Percentiles rank a stretch among this genome's conserved stretches.
Conservation (phyloP, 208 protist species). For the Porcisia hertigi region DNA sequence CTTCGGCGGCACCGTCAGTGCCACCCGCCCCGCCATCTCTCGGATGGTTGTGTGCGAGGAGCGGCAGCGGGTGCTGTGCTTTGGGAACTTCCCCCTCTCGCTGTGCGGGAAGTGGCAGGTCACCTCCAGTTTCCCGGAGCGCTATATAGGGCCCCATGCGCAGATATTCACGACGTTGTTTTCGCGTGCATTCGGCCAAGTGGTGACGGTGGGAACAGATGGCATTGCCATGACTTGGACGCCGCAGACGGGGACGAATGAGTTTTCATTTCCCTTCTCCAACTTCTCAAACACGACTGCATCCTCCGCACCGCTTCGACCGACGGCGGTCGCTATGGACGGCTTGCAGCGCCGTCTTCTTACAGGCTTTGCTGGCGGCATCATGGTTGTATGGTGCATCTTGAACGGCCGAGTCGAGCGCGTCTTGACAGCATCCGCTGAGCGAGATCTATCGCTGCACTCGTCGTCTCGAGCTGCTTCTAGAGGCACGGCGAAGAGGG, state of each 20-base stretch:
- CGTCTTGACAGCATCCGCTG: constrained; percentile 21
- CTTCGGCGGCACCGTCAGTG: not conserved
- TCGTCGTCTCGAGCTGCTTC: constrained; percentile 2
- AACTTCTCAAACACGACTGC: constrained; percentile 76
- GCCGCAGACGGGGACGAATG: constrained; percentile 43
- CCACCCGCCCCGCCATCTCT: constrained; percentile 7
- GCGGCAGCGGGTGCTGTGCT: constrained; percentile 47
- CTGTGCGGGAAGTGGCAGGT: constrained; percentile 57
- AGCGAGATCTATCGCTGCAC: too few relatives aligned
- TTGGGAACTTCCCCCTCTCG: constrained; percentile 54
- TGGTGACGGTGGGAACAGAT: constrained; percentile 78
- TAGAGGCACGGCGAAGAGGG: not conserved
- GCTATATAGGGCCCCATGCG: constrained; percentile 66
- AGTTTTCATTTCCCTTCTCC: constrained; percentile 77
- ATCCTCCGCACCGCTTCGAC: constrained; percentile 46
- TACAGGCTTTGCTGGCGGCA: constrained; percentile 76
- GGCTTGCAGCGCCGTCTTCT: constrained; percentile 66
- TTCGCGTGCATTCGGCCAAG: constrained; percentile 61
- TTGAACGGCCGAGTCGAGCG: constrained; percentile 76
- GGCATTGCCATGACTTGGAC: constrained; percentile 79
- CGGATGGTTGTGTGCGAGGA: constrained; percentile 38
- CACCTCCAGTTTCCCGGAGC: constrained; percentile 47
- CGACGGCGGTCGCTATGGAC: constrained; percentile 57
- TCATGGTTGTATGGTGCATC: constrained; percentile 81
- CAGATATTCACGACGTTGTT: constrained; percentile 62